phyloP scores from a whole-genome alignment of 768 basidiomycete species.

The Tulasnella sp. region DNA sequence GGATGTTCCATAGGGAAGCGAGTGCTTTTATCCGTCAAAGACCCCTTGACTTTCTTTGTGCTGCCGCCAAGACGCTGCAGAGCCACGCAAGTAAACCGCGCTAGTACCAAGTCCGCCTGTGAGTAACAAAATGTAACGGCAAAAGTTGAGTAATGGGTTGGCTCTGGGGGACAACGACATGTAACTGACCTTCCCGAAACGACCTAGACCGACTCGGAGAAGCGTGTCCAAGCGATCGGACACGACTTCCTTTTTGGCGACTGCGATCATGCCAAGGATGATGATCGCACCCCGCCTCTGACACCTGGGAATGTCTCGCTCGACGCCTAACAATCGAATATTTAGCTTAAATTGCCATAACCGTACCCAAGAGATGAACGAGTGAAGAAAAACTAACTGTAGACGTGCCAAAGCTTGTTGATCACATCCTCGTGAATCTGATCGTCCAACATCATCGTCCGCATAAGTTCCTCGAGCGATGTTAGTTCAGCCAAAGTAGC shows the following conservation, averaged over 20 bases:
- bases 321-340: slow-evolving; percentile 43
- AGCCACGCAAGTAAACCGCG: slow-evolving; percentile 88
- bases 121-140: too few relatives aligned
- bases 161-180: too few relatives aligned
- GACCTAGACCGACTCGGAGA: slow-evolving; percentile 77
- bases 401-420: slow-evolving; percentile 90
- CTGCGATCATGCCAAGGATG: slow-evolving; percentile 91
- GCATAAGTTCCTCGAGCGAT: slow-evolving; percentile 92
- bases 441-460: slow-evolving; percentile 86
- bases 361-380: background rate
- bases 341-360: background rate
- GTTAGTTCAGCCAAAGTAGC: slow-evolving; percentile 92
- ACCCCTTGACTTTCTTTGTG: slow-evolving; percentile 96
- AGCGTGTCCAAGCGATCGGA: slow-evolving; percentile 74
- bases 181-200: slow-evolving; percentile 57
- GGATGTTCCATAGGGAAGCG: slow-evolving; percentile 79
- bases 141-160: too few relatives aligned
- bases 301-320: slow-evolving; percentile 58
- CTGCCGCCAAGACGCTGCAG: slow-evolving; percentile 87
- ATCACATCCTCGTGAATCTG: slow-evolving; percentile 78
- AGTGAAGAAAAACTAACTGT: slow-evolving; percentile 47
- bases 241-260: slow-evolving; percentile 68
- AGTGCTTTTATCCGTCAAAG: slow-evolving; percentile 73
- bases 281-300: slow-evolving; percentile 95
- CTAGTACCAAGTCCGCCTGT: slow-evolving; percentile 82